Conservation (phyloP, 2,329 filamentous ascomycete genomes). For the Cladosporium sp. region DNA sequence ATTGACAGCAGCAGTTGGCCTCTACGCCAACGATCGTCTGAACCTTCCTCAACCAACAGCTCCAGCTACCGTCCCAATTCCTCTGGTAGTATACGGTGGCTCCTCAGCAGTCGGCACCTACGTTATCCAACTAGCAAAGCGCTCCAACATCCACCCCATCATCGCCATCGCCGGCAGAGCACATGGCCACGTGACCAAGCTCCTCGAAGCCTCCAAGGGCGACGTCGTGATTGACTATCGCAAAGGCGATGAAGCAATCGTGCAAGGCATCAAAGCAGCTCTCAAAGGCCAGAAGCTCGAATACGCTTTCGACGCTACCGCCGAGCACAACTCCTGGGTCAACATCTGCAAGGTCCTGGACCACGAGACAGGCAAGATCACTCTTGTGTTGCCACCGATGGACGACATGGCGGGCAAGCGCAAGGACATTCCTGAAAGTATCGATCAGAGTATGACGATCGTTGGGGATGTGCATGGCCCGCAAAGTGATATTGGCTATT, state of each 20-base stretch:
- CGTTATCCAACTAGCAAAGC: constrained; percentile 57
- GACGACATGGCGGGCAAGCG: constrained; percentile 39
- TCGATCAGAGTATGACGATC: constrained; percentile 43
- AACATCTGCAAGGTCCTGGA: constrained; percentile 45
- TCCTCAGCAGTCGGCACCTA: constrained; percentile 61
- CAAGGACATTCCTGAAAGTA: constrained; percentile 42
- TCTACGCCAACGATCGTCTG: constrained; percentile 43
- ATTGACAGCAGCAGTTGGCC: constrained; percentile 49
- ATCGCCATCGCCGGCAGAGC: constrained; percentile 62
- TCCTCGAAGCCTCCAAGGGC: constrained; percentile 57
- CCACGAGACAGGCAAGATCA: constrained; percentile 35
- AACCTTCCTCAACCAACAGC: constrained; percentile 46
- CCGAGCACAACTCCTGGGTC: constrained; percentile 36
- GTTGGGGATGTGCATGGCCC: constrained; percentile 36
- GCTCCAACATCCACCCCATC: constrained; percentile 60
- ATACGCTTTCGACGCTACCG: constrained; percentile 39
- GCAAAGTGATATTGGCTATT: constrained; percentile 40
- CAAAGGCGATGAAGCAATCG: constrained; percentile 35
- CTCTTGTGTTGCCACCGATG: constrained; percentile 34
- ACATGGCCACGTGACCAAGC: constrained; percentile 51
- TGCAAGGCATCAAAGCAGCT: constrained; percentile 34
- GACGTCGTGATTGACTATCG: constrained; percentile 65
- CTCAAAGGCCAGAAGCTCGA: constrained; percentile 32
- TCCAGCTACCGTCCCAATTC: constrained; percentile 31
- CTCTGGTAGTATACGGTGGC: constrained; percentile 52